Percentiles rank a stretch among this genome's conserved stretches.
phyloP scores from a whole-genome alignment of 1,284 basidiomycete genomes.

The Ustilago xerochloae region DNA sequence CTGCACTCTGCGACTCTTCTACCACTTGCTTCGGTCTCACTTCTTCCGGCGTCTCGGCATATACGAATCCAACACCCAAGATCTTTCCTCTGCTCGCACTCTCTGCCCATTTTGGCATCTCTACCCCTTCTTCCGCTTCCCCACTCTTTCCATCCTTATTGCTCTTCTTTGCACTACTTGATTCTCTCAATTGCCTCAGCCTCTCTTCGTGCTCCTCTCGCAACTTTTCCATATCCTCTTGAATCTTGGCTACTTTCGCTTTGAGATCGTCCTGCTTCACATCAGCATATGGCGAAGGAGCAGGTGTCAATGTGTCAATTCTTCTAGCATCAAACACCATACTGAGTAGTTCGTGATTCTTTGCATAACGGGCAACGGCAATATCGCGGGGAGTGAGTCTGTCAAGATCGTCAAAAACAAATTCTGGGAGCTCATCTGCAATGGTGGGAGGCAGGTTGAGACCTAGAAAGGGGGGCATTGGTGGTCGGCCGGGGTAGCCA shows the following conservation, averaged over 20 bases:
- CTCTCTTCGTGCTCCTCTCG: slow-evolving; percentile 23
- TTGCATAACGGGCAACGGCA: slow-evolving; percentile 60
- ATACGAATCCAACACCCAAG: slow-evolving; percentile 56
- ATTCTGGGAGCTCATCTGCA: slow-evolving; percentile 48
- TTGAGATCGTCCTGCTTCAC: slow-evolving; percentile 42
- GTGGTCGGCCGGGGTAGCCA: slow-evolving; percentile 15
- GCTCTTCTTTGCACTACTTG: neutral
- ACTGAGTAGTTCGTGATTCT: slow-evolving; percentile 63
- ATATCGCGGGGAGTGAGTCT: slow-evolving; percentile 59
- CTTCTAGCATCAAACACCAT: slow-evolving; percentile 61
- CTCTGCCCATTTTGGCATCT: slow-evolving; percentile 31
- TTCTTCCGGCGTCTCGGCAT: slow-evolving; percentile 50
- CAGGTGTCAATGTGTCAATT: slow-evolving; percentile 55
- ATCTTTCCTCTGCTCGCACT: slow-evolving; percentile 49
- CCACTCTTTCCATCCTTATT: neutral
- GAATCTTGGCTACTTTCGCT: slow-evolving; percentile 23
- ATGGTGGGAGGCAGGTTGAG: slow-evolving; percentile 46
- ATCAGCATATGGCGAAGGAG: slow-evolving; percentile 54
- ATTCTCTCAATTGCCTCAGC: slow-evolving; percentile 21
- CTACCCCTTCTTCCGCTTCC: slow-evolving; percentile 12
- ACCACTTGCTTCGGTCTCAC: too few relatives aligned
- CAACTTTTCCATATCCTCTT: slow-evolving; percentile 27
- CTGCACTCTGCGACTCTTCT: too few relatives aligned
- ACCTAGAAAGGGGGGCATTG: slow-evolving; percentile 27
- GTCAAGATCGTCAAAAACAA: slow-evolving; percentile 62